Conservation (phyloP, 805 yeast species). For the Saccharomycopsis vini region DNA sequence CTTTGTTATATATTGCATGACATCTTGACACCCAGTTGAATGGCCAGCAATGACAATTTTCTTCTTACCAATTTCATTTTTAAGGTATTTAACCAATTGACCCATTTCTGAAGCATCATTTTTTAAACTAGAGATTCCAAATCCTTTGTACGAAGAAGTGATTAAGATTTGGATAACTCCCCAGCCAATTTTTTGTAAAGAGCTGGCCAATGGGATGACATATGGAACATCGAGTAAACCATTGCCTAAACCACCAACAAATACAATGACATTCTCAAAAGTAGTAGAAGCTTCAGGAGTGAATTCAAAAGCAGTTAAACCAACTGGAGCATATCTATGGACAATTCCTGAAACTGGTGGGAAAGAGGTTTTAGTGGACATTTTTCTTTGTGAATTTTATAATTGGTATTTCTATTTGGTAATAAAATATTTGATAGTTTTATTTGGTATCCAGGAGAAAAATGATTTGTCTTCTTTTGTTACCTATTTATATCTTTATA, state of each 20-base stretch:
- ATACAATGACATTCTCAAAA: conserved; percentile 44
- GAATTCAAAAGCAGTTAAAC: not conserved
- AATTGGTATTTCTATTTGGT: too few species aligned
- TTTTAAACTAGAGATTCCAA: conserved; percentile 57
- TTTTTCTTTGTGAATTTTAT: too few species aligned
- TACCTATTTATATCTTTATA: too few species aligned
- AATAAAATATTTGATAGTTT: too few species aligned
- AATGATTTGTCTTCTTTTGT: too few species aligned
- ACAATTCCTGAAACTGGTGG: too few species aligned
- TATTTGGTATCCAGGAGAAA: too few species aligned
- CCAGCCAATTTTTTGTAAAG: conserved; percentile 40
- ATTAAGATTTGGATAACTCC: conserved; percentile 47
- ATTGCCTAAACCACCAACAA: conserved; percentile 67
- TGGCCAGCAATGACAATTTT: conserved; percentile 69
- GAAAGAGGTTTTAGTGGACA: too few species aligned
- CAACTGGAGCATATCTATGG: too few species aligned
- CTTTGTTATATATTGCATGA: conserved; percentile 47
- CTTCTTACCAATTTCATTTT: conserved; percentile 31
- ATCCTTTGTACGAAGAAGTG: conserved; percentile 53
- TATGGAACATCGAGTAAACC: conserved; percentile 67
- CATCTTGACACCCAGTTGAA: conserved; percentile 79
- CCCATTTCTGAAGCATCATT: conserved; percentile 52
- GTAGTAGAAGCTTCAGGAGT: too few species aligned
- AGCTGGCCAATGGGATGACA: conserved; percentile 37
- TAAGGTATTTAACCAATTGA: conserved; percentile 45